Base-by-base conservation (phyloP, 305 asterid species). In the Solanum hybrid region DNA sequence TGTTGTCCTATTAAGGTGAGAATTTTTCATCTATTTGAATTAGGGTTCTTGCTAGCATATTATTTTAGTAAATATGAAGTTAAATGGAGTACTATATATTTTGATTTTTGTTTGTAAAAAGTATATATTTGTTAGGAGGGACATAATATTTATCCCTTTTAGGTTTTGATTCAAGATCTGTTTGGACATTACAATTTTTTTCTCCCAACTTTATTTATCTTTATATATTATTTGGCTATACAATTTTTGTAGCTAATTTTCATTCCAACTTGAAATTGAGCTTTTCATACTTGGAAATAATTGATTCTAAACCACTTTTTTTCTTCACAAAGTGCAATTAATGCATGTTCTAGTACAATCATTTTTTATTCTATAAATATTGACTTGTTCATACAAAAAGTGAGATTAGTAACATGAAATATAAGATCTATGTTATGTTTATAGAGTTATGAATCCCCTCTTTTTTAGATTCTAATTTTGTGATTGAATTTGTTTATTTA, bases 21-120 rank as follows among this genome's bases (percentile, higher is more conserved):
- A 6, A 38, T 27, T 42, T 29, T 42, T 66, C 66, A 14, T 22
- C 81, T 87, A 19, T 85, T 92, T 91, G 92, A 93, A 93, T 91
- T 93, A 92, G 95, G 95, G 94, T 94, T 95, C 92, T 88, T 89
- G 92, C 91, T 89, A 84, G 35, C 87, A 71, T 88, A 71, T 45
- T 36, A 31, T 72, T 90, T 87, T 73, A 38, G 45, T 38, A 38
- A 38, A 38, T 38, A 27, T 42, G 56, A 42, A 42, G 56, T 42
- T 42, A 38, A 42, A 42, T 11, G 17, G 56, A 42, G 56, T 12
- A 42, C 56, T 42, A 42, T 12, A 7, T 64, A 51, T 24, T 71
- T 79, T 29, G 1, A 73, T 19, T 6, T 66, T 27, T 34, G n/a
- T 22, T 8, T 9, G 4, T 15, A 22, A 3, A 35, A 32, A 69